Base-by-base conservation (phyloP, 2,329 filamentous ascomycete genomes). In the Ophiocordyceps camponoti-rufipedis region DNA sequence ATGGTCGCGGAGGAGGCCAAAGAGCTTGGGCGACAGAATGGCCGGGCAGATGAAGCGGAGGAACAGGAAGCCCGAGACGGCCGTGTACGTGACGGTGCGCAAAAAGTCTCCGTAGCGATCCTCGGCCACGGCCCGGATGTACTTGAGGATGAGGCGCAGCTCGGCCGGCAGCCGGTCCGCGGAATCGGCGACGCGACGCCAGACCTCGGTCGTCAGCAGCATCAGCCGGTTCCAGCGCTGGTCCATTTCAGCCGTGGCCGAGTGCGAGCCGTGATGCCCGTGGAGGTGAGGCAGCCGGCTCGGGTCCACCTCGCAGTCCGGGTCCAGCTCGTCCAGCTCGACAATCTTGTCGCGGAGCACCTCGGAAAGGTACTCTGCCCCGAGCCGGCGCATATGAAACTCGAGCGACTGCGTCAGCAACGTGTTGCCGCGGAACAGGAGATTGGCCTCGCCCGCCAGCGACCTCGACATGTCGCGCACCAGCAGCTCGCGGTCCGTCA, bases 401-500 rank as follows among this genome's bases (percentile, higher is more conserved):
- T 98, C 91, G 41, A 98, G 71, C 1, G 88, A 82, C 59, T 95
- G 93, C 0, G 91, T 98, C 28, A 96, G 71, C 10, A 98, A 68
- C 0, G 91, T 93, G 56, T 98, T 98, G 49, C 91, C 91, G 32
- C 91, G 78, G 63, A 98, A 98, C 4, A 98, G 75, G 1, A 98
- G 70, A 53, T 96, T 98, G 5, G 89, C 91, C 60, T 98, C 91
- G 41, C 85, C 78, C 28, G 85, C 81, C 4, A 87, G 71, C 9
- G 82, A 82, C 58, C 82, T 86, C 55, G 80, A 77, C 72, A 88
- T 78, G 54, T 91, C 83, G 41, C 83, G 74, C 19, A 87, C 79
- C 28, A 84, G 70, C 43, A 79, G 68, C 56, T 86, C 81, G 38
- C 84, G 74, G 48, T 86, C 83, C 49, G 69, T 75, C 14, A 58